Conservation (phyloP, 2,329 filamentous ascomycete species). For the Aspergillus ochraceoroseus region DNA sequence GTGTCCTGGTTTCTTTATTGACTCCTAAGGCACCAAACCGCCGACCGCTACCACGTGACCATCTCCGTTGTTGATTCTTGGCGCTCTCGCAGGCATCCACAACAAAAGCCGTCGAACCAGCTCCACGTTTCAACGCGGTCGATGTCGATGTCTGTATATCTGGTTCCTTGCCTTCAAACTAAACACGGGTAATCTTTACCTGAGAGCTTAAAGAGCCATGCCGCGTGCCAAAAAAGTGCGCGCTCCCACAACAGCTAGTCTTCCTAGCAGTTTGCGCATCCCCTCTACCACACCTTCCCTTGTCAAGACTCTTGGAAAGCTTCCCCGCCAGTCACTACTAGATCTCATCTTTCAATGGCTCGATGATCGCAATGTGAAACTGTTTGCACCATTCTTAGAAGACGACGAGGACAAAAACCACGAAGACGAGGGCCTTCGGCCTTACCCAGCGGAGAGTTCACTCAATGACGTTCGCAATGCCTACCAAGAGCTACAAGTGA, state of each 20-base stretch:
- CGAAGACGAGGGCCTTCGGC: constrained; percentile 58
- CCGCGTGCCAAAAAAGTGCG: constrained; percentile 34
- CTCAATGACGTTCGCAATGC: constrained; percentile 62
- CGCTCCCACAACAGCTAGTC: constrained; percentile 65
- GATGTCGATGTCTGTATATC: too few relatives aligned
- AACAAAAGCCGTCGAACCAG: background rate
- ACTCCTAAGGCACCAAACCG: background rate
- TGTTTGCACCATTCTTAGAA: constrained; percentile 57
- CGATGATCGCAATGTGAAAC: constrained; percentile 57
- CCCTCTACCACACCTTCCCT: constrained; percentile 61
- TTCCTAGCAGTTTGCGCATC: constrained; percentile 67
- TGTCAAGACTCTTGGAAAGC: constrained; percentile 61
- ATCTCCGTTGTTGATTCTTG: constrained; percentile 1
- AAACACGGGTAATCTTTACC: background rate
- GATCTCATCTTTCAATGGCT: constrained; percentile 74
- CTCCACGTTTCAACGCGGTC: too few relatives aligned
- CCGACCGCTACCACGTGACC: constrained; percentile 9
- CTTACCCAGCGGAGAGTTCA: constrained; percentile 64
- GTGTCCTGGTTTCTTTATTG: too few relatives aligned
- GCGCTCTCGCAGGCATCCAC: constrained; percentile 1
- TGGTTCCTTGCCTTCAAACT: background rate
- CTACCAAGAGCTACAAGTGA: constrained; percentile 57
- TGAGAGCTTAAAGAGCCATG: constrained; percentile 18
- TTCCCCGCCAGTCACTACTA: constrained; percentile 68
- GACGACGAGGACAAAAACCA: constrained; percentile 47